Percentiles rank a stretch among this genome's conserved stretches.
Evolutionary conservation across 345 rosid species (phyloP).

Genomic region (Geranium brycei): DNA sequence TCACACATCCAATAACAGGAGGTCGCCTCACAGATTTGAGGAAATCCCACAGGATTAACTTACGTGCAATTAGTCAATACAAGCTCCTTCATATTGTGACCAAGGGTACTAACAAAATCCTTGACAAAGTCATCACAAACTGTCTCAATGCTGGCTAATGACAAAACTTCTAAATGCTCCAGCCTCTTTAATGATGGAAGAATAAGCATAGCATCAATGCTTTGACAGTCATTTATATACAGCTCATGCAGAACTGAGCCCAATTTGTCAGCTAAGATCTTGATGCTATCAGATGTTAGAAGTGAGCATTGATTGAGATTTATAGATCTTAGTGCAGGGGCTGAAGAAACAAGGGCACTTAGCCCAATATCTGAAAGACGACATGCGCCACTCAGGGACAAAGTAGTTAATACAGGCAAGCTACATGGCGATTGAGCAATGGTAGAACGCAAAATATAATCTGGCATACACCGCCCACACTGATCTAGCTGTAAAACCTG

Average conservation of each 20-base stretch:
- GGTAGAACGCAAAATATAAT: slow-evolving; percentile 36
- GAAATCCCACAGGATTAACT: slow-evolving; percentile 10
- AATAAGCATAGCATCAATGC: slow-evolving; percentile 42
- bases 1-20: slow-evolving; percentile 8
- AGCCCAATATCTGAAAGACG: slow-evolving; percentile 78
- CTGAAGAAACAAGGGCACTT: slow-evolving; percentile 37
- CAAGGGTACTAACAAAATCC: slow-evolving; percentile 29
- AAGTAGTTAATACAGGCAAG: slow-evolving; percentile 43
- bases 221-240: slow-evolving; percentile 68
- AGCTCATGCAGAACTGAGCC: slow-evolving; percentile 60
- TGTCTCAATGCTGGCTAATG: slow-evolving; percentile 51
- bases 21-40: neutral
- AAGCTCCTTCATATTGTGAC: slow-evolving; percentile 57
- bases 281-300: slow-evolving; percentile 45
- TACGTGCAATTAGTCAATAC: slow-evolving; percentile 56
- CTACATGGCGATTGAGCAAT: slow-evolving; percentile 39
- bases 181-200: slow-evolving; percentile 53
- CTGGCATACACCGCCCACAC: slow-evolving; percentile 79
- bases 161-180: slow-evolving; percentile 53
- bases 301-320: slow-evolving; percentile 83
- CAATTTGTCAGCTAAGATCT: slow-evolving; percentile 37
- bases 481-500: slow-evolving; percentile 85
- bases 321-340: slow-evolving; percentile 49
- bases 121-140: slow-evolving; percentile 45
- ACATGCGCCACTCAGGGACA: slow-evolving; percentile 68